Conservation (phyloP, 805 yeast species). For the Candida arabinofermentans region DNA sequence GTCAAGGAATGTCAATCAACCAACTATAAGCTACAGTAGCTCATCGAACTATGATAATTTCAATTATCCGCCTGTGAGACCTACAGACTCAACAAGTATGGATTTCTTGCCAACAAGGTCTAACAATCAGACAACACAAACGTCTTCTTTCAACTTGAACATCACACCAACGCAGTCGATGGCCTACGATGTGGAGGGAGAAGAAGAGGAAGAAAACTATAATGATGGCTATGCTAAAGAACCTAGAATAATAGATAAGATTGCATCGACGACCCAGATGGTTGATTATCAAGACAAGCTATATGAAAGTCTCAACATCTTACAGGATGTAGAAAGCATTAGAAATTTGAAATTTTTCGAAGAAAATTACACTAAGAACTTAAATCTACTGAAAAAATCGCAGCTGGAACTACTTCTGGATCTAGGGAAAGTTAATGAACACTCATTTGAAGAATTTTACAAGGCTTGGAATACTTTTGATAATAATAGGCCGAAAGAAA, state of each 20-base stretch:
- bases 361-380: constrained; percentile 44
- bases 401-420: constrained; percentile 46
- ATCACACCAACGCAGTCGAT: background rate
- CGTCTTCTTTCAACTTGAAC: background rate
- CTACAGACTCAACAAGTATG: constrained; percentile 10
- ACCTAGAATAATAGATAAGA: constrained; percentile 39
- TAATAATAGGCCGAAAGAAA: no score
- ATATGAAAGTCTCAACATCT: constrained; percentile 84
- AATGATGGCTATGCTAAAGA: constrained; percentile 16
- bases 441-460: constrained; percentile 28
- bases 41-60: constrained; percentile 5
- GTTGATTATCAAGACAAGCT: constrained; percentile 69
- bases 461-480: constrained; percentile 25
- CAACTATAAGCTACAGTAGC: background rate
- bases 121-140: background rate
- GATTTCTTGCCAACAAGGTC: constrained; percentile 18
- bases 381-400: constrained; percentile 50
- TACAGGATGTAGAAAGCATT: constrained; percentile 71
- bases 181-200: constrained; percentile 1
- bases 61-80: constrained; percentile 1
- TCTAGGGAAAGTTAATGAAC: constrained; percentile 32
- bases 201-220: constrained; percentile 4
- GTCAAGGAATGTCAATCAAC: background rate
- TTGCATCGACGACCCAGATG: constrained; percentile 53
- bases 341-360: constrained; percentile 50